Evolutionary conservation across 2,329 filamentous ascomycete genomes (phyloP).

Genomic region (Aspergillus sergii): DNA sequence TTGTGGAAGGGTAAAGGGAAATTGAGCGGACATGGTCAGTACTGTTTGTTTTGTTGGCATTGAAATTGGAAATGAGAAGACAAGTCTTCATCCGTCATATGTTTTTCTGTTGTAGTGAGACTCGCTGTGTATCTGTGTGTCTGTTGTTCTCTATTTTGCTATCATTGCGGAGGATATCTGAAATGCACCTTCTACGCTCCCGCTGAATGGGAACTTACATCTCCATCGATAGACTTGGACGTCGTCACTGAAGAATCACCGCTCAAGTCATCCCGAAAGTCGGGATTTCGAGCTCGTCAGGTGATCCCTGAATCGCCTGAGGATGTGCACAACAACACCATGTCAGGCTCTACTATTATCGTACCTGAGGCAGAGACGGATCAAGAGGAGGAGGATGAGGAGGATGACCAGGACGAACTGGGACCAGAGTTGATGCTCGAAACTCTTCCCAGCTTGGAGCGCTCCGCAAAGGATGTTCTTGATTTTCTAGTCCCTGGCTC

Average conservation of each 20-base stretch:
- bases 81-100: not conserved
- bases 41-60: not conserved
- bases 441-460: constrained; percentile 41
- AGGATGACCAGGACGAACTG: constrained; percentile 19
- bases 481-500: constrained; percentile 38
- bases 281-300: constrained; percentile 11
- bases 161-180: not conserved
- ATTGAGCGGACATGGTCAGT: constrained; percentile 7
- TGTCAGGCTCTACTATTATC: constrained; percentile 34
- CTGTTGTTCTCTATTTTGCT: not conserved
- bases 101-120: not conserved
- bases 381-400: constrained; percentile 12
- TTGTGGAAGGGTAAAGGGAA: constrained; percentile 5
- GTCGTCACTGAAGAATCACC: constrained; percentile 25
- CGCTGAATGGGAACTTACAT: not conserved
- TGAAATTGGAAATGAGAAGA: not conserved
- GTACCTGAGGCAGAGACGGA: constrained; percentile 29
- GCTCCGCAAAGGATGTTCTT: constrained; percentile 37
- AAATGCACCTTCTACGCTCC: not conserved
- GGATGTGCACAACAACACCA: constrained; percentile 34
- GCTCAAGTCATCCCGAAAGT: constrained; percentile 12
- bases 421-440: constrained; percentile 43
- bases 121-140: not conserved
- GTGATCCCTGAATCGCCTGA: constrained; percentile 30
- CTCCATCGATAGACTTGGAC: constrained; percentile 15